Evolutionary conservation across 2,329 filamentous ascomycete genomes (phyloP), one percentile per base, ranked within the genome.

Genomic region (Fusarium anguioides): DNA sequence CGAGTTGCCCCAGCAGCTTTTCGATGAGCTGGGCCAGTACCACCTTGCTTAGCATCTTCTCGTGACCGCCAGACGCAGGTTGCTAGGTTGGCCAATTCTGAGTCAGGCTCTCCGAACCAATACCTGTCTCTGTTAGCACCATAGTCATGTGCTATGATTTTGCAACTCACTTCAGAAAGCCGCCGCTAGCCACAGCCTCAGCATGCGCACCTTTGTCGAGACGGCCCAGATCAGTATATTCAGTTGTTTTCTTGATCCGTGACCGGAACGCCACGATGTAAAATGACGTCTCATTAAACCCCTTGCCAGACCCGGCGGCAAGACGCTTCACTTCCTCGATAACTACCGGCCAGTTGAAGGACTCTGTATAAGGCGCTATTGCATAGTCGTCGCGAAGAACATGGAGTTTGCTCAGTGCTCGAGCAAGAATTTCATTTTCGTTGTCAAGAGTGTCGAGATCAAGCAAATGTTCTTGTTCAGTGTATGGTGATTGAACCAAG

Each of bases 221-320:
- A 24, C 84, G 83, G 37, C 89, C 89, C 36, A 97, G 84, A 59
- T 90, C 84, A 12, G 86, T 86, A 60, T 88, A 87, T 64, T 93
- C 87, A 2, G 90, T 91, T 14, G 83, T 86, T 3, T 85, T 82
- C 35, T 89, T 88, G 55, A 97, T 87, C 66, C 84, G 86, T 8
- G 91, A 95, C 17, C 92, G 86, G 79, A 97, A 97, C 6, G 90
- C 90, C 37, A 97, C 93, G 55, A 96, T 89, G 79, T 95, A 97
- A 81, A 95, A 97, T 26, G 82, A 84, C 47, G 84, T 85, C 60
- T 84, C 81, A 52, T 81, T 84, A 88, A 91, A 95, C 4, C 57
- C 62, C 8, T 79, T 79, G 14, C 84, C 75, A 8, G 77, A 83
- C 10, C 79, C 75, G 4, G 72, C 69, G 12, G 82, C 79, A 4